phyloP scores from a whole-genome alignment of 1,284 basidiomycete species.

The Cutaneotrichosporon cutaneum region DNA sequence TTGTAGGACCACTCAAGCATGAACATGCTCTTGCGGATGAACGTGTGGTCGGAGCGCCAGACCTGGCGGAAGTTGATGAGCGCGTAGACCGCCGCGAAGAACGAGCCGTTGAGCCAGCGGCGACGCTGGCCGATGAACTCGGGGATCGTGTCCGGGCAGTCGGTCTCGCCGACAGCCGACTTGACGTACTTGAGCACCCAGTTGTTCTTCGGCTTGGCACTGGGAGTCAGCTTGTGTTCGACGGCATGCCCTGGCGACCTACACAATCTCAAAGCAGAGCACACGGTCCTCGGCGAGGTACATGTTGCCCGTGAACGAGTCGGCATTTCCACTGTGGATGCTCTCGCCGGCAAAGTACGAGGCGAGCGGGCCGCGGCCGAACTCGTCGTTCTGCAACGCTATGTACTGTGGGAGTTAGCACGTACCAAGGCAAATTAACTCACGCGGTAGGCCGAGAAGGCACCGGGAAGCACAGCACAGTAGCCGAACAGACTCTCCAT shows the following conservation, averaged over 20 bases:
- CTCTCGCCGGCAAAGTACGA: conserved; percentile 98
- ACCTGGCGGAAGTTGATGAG: conserved; percentile 74
- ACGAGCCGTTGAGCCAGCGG: conserved; percentile 67
- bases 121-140: conserved; percentile 85
- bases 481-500: conserved; percentile 92
- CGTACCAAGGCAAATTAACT: conserved; percentile 7
- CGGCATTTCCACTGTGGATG: conserved; percentile 82
- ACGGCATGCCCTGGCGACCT: too few relatives aligned
- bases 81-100: conserved; percentile 74
- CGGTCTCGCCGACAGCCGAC: conserved; percentile 91
- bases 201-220: conserved; percentile 77
- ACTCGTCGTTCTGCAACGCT: conserved; percentile 72
- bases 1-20: conserved; percentile 85
- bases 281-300: conserved; percentile 67
- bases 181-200: conserved; percentile 98
- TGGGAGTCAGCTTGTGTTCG: conserved; percentile 25
- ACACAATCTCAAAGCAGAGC: conserved; percentile 90
- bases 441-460: conserved; percentile 80
- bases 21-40: conserved; percentile 69
- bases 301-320: conserved; percentile 82
- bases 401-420: conserved; percentile 36
- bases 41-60: conserved; percentile 77
- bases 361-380: conserved; percentile 81
- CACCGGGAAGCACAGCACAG: conserved; percentile 74
- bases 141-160: conserved; percentile 88